phyloP scores from a whole-genome alignment of 208 protist genomes.

The Porcisia hertigi region DNA sequence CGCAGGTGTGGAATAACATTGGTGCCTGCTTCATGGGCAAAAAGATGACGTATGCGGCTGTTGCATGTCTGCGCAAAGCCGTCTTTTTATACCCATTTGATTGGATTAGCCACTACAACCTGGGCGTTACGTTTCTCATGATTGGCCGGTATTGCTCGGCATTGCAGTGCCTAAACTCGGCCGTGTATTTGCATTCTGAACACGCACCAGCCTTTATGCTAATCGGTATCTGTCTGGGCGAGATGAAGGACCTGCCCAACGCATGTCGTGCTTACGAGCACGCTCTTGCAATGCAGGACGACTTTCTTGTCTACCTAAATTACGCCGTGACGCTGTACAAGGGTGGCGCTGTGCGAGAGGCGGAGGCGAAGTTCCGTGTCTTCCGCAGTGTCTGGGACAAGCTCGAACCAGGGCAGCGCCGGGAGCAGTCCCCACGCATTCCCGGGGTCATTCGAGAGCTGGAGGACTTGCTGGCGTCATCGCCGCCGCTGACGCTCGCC shows the following conservation, averaged over 20 bases:
- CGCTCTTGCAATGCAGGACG: slow-evolving; percentile 82
- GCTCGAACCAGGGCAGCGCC: slow-evolving; percentile 32
- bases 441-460: slow-evolving; percentile 30
- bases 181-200: slow-evolving; percentile 88
- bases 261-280: slow-evolving; percentile 91
- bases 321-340: slow-evolving; percentile 91
- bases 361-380: slow-evolving; percentile 45
- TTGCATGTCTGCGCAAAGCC: slow-evolving; percentile 95
- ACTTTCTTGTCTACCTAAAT: slow-evolving; percentile 91
- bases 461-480: slow-evolving; percentile 13
- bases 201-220: slow-evolving; percentile 92
- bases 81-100: slow-evolving; percentile 94
- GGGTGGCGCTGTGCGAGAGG: slow-evolving; percentile 41
- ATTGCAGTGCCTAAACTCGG: slow-evolving; percentile 94
- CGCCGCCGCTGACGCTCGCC: neutral
- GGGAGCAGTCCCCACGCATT: slow-evolving; percentile 33
- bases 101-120: slow-evolving; percentile 96
- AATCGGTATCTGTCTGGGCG: slow-evolving; percentile 91
- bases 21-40: slow-evolving; percentile 97
- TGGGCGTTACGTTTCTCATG: slow-evolving; percentile 93
- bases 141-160: slow-evolving; percentile 93
- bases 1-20: slow-evolving; percentile 98
- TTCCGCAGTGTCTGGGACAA: slow-evolving; percentile 52
- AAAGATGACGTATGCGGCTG: slow-evolving; percentile 91
- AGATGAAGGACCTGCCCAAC: slow-evolving; percentile 95